A percentile compares a stretch with the other conserved stretches of the same genome.
These are phyloP conservation scores for Collybia sordida DNA, from an alignment of 768 basidiomycete genomes.

Conservation along the genomic window DNA sequence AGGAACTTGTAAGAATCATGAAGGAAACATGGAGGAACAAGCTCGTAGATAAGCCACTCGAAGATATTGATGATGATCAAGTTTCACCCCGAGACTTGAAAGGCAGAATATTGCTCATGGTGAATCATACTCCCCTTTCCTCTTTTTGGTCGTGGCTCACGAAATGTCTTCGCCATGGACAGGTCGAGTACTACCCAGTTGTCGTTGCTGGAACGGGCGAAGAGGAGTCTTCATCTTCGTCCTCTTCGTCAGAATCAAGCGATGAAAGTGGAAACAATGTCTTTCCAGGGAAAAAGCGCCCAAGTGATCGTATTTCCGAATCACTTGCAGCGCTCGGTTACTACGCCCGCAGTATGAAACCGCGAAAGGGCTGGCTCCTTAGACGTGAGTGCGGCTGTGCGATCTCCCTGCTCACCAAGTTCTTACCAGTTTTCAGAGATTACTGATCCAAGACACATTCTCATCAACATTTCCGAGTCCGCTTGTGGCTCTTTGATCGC, in stretches of 20 bases:
- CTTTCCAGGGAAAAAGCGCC: constrained; percentile 15
- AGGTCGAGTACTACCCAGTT: constrained; percentile 58
- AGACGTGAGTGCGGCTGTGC: constrained; percentile 27
- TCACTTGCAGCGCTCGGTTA: constrained; percentile 55
- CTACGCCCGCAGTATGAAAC: constrained; percentile 66
- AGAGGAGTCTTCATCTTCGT: constrained; percentile 16
- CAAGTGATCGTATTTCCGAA: constrained; percentile 39
- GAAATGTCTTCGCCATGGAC: not conserved
- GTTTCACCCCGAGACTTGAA: constrained; percentile 46
- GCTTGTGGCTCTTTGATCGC: constrained; percentile 40
- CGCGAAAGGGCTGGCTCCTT: constrained; percentile 47
- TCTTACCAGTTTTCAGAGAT: constrained; percentile 25
- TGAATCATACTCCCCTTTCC: constrained; percentile 13
- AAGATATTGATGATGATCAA: constrained; percentile 31
- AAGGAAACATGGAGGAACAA: constrained; percentile 50
- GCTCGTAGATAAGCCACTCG: constrained; percentile 41
- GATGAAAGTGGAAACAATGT: constrained; percentile 20
- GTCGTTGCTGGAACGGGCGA: constrained; percentile 18
- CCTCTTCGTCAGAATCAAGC: constrained; percentile 23
- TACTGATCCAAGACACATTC: constrained; percentile 42
- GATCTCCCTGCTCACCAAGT: not conserved
- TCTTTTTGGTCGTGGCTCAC: not conserved
- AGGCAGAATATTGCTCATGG: constrained; percentile 62
- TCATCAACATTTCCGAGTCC: constrained; percentile 65
- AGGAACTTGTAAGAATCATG: constrained; percentile 54